A percentile compares a stretch with the other conserved stretches of the same genome.
Conservation (phyloP, 2,329 filamentous ascomycete genomes). For the Decorospora gaudefroyi region DNA sequence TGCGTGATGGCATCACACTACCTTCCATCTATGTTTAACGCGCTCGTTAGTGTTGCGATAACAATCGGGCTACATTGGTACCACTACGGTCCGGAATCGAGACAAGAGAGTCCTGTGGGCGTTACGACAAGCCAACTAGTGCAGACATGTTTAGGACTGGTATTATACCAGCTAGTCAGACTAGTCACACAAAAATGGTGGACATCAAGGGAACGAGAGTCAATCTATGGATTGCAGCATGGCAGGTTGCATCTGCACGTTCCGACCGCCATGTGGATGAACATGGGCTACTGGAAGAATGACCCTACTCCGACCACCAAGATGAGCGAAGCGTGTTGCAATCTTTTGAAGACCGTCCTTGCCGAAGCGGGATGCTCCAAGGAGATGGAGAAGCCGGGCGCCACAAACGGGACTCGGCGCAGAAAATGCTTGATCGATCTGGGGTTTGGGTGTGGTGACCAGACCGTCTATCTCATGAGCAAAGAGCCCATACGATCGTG, state of each 20-base stretch:
- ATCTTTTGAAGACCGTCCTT: constrained; percentile 57
- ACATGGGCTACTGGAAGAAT: constrained; percentile 63
- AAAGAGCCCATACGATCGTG: constrained; percentile 12
- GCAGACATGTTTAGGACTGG: not conserved
- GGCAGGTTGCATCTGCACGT: constrained; percentile 59
- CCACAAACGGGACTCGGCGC: not conserved
- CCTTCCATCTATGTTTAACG: not conserved
- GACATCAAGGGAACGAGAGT: not conserved
- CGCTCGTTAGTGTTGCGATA: not conserved
- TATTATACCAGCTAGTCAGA: not conserved
- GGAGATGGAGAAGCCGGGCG: constrained; percentile 4
- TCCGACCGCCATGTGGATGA: constrained; percentile 64
- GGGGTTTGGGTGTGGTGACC: constrained; percentile 64
- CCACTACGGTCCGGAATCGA: not conserved
- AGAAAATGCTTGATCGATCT: constrained; percentile 54
- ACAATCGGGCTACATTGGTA: not conserved
- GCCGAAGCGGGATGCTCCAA: constrained; percentile 48
- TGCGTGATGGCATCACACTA: not conserved
- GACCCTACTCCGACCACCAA: constrained; percentile 4
- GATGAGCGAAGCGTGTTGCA: constrained; percentile 55
- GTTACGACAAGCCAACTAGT: not conserved
- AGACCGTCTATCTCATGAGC: constrained; percentile 54
- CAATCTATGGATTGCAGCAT: constrained; percentile 58
- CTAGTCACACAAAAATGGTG: not conserved
- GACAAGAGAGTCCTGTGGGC: not conserved